Evolutionary conservation across 2,329 filamentous ascomycete genomes (phyloP), one percentile per base, ranked within the genome.

Genomic region (Microcera coccophila): DNA sequence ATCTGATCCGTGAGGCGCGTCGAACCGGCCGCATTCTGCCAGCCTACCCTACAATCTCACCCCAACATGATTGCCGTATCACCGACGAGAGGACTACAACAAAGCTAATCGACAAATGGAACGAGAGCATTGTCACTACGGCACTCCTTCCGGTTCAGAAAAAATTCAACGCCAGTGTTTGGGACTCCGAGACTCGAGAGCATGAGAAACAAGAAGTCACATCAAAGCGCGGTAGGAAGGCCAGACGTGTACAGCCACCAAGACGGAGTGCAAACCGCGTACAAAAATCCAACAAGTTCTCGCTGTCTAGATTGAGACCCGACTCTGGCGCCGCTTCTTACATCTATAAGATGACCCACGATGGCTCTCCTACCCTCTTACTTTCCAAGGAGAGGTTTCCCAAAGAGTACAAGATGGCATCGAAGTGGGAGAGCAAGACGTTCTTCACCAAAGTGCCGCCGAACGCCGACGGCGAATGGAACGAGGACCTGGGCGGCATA

Each of bases 371-470:
- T 18, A 8, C 14, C 33, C 16, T 19, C 10, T 3, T 5, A 19
- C 7, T n/a, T 15, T 5, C 5, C 17, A 9, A 5, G 19, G 45
- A 50, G 16, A 41, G 38, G 19, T 51, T 51, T 22, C 35, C 38
- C 2, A 52, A 52, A 33, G 49, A 52, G 21, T 52, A 49, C 49
- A 52, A 52, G 20, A 21, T 38, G 1, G 38, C 47, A 2, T 34
- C 11, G 2, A 49, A 48, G 15, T 52, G 49, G 49, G 41, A 24
- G 16, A 52, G 49, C 18, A 38, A 49, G 15, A 3, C 8, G 10
- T 14, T 49, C 3, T 14, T 29, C 14, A 29, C 34, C 15, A 12
- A 17, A 5, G 29, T 33, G 2, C 22, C 48, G 16, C 11, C 50
- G 3, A 35, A 50, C 16, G 39, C 43, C 5, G n/a, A 40, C 16